These are phyloP conservation scores for Russula earlei DNA, from an alignment of 768 basidiomycete genomes.

Conservation along the genomic window DNA sequence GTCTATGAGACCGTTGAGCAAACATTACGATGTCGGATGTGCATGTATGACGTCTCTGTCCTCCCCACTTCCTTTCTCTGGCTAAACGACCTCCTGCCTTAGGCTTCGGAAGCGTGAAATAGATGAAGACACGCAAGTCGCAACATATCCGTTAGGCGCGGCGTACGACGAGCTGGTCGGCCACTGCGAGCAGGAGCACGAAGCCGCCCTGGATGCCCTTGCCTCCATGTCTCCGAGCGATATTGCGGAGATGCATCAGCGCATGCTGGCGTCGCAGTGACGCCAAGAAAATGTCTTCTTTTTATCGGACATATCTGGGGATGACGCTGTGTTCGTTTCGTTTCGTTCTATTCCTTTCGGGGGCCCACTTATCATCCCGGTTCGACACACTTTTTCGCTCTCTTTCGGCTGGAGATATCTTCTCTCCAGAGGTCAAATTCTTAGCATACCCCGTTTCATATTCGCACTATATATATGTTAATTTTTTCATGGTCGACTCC, in stretches of 20 bases:
- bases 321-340: neutral
- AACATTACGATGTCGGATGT: slow-evolving; percentile 16
- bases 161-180: slow-evolving; percentile 4
- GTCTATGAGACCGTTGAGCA: slow-evolving; percentile 6
- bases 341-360: too few species aligned
- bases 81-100: neutral
- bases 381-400: too few species aligned
- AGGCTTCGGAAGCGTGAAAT: slow-evolving; percentile 11
- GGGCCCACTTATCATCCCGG: too few species aligned
- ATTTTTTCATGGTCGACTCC: too few species aligned
- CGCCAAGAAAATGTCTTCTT: too few species aligned
- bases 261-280: neutral
- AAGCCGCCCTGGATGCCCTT: slow-evolving; percentile 10
- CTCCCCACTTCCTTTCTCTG: neutral
- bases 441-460: too few species aligned
- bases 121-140: neutral
- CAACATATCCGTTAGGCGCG: neutral
- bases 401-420: too few species aligned
- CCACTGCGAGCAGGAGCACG: slow-evolving; percentile 13
- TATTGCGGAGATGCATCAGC: slow-evolving; percentile 15
- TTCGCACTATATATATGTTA: too few species aligned
- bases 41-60: neutral
- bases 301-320: too few species aligned
- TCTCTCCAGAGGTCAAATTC: too few species aligned
- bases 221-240: slow-evolving; percentile 4